Evolutionary conservation across 2,329 filamentous ascomycete genomes (phyloP).

Genomic region (Stemphylium vesicarium): DNA sequence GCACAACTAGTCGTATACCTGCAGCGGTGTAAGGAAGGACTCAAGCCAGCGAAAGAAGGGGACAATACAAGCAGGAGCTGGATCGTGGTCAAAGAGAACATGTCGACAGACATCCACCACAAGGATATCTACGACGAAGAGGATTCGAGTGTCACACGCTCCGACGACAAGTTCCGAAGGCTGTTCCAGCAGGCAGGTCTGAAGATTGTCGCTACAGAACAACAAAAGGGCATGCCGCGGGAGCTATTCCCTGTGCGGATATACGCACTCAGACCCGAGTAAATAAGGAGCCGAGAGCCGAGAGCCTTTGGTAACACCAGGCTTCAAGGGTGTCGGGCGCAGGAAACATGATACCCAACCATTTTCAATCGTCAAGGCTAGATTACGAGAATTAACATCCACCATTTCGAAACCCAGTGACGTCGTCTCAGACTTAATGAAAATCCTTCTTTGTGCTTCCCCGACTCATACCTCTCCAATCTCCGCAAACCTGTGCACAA

Average conservation of each 20-base stretch:
- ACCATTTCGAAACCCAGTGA: not conserved
- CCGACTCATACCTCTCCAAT: constrained; percentile 22
- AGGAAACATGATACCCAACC: constrained; percentile 12
- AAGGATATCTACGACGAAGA: constrained; percentile 75
- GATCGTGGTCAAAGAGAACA: constrained; percentile 83
- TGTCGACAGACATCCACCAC: constrained; percentile 60
- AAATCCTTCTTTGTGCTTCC: not conserved
- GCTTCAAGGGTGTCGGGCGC: not conserved
- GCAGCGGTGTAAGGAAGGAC: constrained; percentile 60
- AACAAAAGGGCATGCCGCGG: constrained; percentile 68
- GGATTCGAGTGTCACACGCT: constrained; percentile 80
- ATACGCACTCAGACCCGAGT: constrained; percentile 73
- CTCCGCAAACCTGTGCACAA: constrained; percentile 34
- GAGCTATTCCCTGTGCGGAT: constrained; percentile 75
- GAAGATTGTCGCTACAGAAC: constrained; percentile 55
- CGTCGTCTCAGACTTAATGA: not conserved
- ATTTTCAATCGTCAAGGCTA: not conserved
- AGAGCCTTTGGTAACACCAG: not conserved
- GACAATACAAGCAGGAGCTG: constrained; percentile 53
- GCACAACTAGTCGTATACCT: constrained; percentile 73
- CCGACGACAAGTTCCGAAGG: constrained; percentile 71
- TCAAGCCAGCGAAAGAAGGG: constrained; percentile 46
- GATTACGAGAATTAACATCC: too few relatives aligned
- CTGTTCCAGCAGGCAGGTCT: constrained; percentile 75
- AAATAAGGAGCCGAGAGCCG: not conserved